Evolutionary conservation across 805 yeast species (phyloP), one percentile per base, ranked within the genome.

Genomic region (Wickerhamiella siamensis): DNA sequence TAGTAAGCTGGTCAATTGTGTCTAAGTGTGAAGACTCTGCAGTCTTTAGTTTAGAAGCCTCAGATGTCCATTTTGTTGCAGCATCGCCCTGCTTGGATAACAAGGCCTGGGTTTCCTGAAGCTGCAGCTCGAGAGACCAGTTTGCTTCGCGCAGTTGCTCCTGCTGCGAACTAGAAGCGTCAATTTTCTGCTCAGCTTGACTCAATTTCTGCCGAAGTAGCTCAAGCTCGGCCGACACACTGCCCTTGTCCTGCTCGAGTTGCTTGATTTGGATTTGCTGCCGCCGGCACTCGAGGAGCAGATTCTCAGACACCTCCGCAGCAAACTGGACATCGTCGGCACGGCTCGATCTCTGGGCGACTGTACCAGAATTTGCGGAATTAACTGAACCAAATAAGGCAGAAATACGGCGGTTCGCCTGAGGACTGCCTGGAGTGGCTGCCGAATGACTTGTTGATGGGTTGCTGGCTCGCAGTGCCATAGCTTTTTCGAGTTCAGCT

Each of bases 111-210:
- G 20, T 17, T 5, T 20, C n/a, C 33, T 61, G 60, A 15, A 61
- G 43, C 38, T 56, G 50, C 27, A 55, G 42, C 42, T 61, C 64
- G 29, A 61, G 50, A 31, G 58, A 53, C 65, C 65, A 61, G 41
- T 56, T 60, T 18, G 54, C 62, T 20, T 61, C 65, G 34, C 53
- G 54, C 48, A 47, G 33, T 15, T 17, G 34, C 35, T 33, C 35
- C 16, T 33, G 38, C 29, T 17, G 29, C 8, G 31, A 18, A 16
- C 22, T 20, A 15, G 55, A 41, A n/a, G 43, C 39, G 10, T 39
- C 42, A 20, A 47, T 32, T n/a, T 44, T 45, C n/a, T 51, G 47
- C 33, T 48, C 46, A 4, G 46, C 48, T 3, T 44, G 47, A 19
- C 43, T 46, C 3, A 43, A 40, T n/a, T 49, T 51, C 9, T 42